Base-by-base conservation (phyloP, 2,329 filamentous ascomycete species). In the Ilyonectria robusta region DNA sequence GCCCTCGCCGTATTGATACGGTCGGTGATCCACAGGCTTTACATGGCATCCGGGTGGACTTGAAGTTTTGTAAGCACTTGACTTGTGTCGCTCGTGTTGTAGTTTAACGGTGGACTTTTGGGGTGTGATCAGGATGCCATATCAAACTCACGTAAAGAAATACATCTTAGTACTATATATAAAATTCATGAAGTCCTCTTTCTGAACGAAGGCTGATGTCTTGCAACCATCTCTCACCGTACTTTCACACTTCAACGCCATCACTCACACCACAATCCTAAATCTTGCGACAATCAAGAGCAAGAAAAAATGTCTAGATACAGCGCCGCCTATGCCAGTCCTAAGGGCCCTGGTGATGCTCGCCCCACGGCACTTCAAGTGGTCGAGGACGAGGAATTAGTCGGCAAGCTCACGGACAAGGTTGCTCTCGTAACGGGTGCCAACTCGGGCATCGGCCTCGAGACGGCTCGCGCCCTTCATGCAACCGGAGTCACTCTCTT, bases 391-490 rank as follows among this genome's bases (percentile, higher is more conserved):
- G 46, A 50, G 8, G 46, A n/a, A 23, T 29, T 50, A 11, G 19
- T 50, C 15, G 46, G 46, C 46, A 23, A 50, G 26, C 46, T 50
- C 46, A 23, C 46, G 2, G 46, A 9, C 4, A 50, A 50, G 26
- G 19, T 50, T 23, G 46, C 46, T 50, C 26, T 50, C 10, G 46
- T 50, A 23, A 50, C 46, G 46, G 46, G 46, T 23, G 46, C 46
- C 15, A 50, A 50, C 46, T 50, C 46, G 19, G 46, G 46, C 46
- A 50, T 50, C 19, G 47, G 47, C 29, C 47, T 50, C 11, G 47
- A 50, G 29, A 50, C 47, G n/a, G 47, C 47, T 26, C 47, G 47
- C 23, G 29, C 47, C 23, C 47, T 50, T n/a, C 47, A 50, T 31
- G 47, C 47, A 26, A 31, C 47, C 15, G 47, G 47, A 26, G 47